Conservation (phyloP, 129 eudicot genomes). For the Tanacetum coccineum region DNA sequence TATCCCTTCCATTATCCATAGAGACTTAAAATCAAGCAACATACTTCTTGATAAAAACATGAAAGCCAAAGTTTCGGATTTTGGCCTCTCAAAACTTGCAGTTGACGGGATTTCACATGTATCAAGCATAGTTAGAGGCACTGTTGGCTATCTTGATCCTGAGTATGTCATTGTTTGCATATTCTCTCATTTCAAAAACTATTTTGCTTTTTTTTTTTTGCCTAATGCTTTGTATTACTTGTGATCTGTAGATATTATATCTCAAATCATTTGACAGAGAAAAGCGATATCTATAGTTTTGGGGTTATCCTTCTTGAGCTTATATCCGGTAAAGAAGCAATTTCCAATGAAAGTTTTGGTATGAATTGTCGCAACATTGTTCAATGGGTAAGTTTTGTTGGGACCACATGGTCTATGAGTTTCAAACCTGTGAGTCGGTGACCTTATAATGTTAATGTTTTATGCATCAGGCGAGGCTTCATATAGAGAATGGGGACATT, state of each 20-base stretch:
- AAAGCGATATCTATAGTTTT: conserved; percentile 92
- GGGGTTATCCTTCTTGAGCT: conserved; percentile 97
- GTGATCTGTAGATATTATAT: conserved; percentile 73
- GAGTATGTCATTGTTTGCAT: conserved; percentile 50
- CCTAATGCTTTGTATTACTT: conserved; percentile 4
- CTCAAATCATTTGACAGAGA: conserved; percentile 91
- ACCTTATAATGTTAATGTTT: neutral
- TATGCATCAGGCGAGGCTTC: conserved; percentile 74
- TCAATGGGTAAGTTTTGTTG: conserved; percentile 74
- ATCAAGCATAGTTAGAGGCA: conserved; percentile 98
- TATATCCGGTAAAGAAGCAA: conserved; percentile 97
- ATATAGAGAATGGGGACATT: conserved; percentile 89
- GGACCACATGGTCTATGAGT: neutral
- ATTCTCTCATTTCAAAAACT: neutral
- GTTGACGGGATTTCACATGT: conserved; percentile 93
- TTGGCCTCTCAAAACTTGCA: conserved; percentile 97
- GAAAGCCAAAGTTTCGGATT: conserved; percentile 98
- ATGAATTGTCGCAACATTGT: conserved; percentile 87
- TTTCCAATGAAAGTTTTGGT: conserved; percentile 85
- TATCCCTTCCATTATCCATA: conserved; percentile 85
- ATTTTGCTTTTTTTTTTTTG: neutral
- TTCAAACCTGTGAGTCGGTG: neutral
- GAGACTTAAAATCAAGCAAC: conserved; percentile 95
- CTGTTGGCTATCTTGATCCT: conserved; percentile 96
- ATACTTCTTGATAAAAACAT: conserved; percentile 90